Percentiles rank a stretch among this genome's conserved stretches.
phyloP scores from a whole-genome alignment of 2,329 filamentous ascomycete species.

The Penicillium sp. region DNA sequence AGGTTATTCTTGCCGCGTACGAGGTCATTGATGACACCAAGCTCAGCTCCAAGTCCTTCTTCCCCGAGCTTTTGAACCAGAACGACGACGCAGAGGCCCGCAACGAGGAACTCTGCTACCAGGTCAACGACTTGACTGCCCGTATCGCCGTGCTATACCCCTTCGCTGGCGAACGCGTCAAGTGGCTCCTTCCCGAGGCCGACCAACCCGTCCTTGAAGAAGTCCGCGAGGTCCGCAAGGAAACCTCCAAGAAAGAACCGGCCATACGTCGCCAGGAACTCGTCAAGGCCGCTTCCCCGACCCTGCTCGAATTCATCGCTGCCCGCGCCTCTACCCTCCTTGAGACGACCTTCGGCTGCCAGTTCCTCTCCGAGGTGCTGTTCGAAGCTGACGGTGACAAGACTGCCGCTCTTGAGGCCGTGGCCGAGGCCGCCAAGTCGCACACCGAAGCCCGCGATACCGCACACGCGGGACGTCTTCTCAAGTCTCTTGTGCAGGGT shows the following conservation, averaged over 20 bases:
- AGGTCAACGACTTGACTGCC: constrained; percentile 48
- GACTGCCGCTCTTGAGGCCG: constrained; percentile 66
- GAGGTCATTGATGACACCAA: constrained; percentile 96
- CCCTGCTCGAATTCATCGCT: constrained; percentile 71
- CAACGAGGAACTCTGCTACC: constrained; percentile 45
- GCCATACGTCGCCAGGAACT: constrained; percentile 73
- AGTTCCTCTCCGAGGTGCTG: constrained; percentile 79
- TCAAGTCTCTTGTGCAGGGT: constrained; percentile 87
- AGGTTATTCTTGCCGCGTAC: constrained; percentile 78
- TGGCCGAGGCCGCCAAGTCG: constrained; percentile 50
- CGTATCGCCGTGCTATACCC: constrained; percentile 74
- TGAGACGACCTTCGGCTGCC: constrained; percentile 76
- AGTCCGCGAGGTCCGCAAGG: constrained; percentile 72
- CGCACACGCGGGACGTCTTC: constrained; percentile 72
- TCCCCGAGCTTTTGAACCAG: constrained; percentile 79
- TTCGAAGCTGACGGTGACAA: constrained; percentile 75
- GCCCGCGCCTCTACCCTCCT: constrained; percentile 67
- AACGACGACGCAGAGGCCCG: constrained; percentile 44
- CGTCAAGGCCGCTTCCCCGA: constrained; percentile 68
- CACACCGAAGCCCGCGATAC: constrained; percentile 56
- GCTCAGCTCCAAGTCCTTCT: constrained; percentile 77
- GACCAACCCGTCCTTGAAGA: constrained; percentile 72
- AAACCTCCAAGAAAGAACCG: constrained; percentile 90
- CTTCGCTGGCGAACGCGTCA: constrained; percentile 62
- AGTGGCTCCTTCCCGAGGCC: constrained; percentile 61